Evolutionary conservation across 495 filamentous ascomycete species (phyloP), one percentile per base, ranked within the genome.

Genomic region (Penicillium nucicola): DNA sequence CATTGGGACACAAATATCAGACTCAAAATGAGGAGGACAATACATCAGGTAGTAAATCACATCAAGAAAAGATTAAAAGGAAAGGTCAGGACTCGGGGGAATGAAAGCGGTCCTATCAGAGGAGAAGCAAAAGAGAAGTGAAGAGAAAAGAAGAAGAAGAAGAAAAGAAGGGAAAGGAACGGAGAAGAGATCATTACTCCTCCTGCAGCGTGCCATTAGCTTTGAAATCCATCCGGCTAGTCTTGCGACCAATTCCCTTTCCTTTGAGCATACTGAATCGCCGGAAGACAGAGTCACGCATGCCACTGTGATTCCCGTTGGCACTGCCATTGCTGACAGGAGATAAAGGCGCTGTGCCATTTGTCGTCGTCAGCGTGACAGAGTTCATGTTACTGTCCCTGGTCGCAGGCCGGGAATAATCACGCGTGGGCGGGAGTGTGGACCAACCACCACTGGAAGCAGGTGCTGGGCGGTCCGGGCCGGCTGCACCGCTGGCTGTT

Each of bases 211-310:
- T 41, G 23, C 60, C 69, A 35, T 60, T 54, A 12, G 60, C 42
- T 38, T 71, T 62, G 37, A 77, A 74, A 57, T 77, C 72, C 50
- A 69, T 60, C 22, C 71, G 74, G 53, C 74, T 77, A 47, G 40
- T 57, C 60, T 77, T 77, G 37, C 69, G 67, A 17, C 71, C 66
- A 42, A 77, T 67, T 11, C 71, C 72, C 50, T 70, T 73, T 40
- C 70, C 71, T 51, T 71, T 75, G 47, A 76, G 61, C 17, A 75
- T 53, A 52, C 74, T 77, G 56, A 76, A 72, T 52, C 74, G 61
- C 46, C 70, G 77, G 61, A 71, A 67, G 17, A 79, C 68, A 42
- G 75, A 77, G 49, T 77, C 75, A 34, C 71, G 65, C 42, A 66
- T 64, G 31, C 63, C 65, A n/a, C 56, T 50, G 15, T 50, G 42